Percentiles rank a stretch among this genome's conserved stretches.
phyloP scores from a whole-genome alignment of 225 moss, liverwort and hornwort genomes.

The Bryoerythrophyllum caledonicum region DNA sequence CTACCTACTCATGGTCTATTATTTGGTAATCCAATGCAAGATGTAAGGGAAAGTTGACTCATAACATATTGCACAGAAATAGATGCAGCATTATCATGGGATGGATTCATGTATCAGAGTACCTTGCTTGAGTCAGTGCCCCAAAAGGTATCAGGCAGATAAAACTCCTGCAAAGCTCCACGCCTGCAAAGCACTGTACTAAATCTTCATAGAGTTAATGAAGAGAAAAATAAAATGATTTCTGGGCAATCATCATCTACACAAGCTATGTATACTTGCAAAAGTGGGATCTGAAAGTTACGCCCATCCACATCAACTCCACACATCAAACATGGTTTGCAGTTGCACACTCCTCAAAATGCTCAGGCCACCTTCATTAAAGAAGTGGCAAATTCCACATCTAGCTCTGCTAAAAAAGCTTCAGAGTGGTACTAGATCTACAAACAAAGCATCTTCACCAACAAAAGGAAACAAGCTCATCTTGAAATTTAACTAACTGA shows the following conservation, averaged over 20 bases:
- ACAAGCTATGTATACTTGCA: background rate
- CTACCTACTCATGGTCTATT: background rate
- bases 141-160: constrained; percentile 9
- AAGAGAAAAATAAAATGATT: background rate
- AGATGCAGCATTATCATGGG: background rate
- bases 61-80: background rate
- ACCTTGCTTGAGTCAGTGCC: constrained; percentile 25
- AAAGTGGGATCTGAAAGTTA: constrained; percentile 4
- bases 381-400: background rate
- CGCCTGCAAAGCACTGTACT: constrained; percentile 17
- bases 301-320: too few species aligned
- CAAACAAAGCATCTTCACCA: background rate
- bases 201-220: background rate
- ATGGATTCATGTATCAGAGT: constrained; percentile 13
- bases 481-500: background rate
- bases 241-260: background rate
- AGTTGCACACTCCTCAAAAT: constrained; percentile 1
- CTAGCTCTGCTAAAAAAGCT: background rate
- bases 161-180: constrained; percentile 6
- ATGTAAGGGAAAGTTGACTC: background rate
- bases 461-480: background rate
- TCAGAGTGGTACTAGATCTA: constrained; percentile 7
- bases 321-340: background rate
- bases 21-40: background rate
- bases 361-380: background rate